phyloP scores from a whole-genome alignment of 2,329 filamentous ascomycete species.

The Phialophora verrucosa region DNA sequence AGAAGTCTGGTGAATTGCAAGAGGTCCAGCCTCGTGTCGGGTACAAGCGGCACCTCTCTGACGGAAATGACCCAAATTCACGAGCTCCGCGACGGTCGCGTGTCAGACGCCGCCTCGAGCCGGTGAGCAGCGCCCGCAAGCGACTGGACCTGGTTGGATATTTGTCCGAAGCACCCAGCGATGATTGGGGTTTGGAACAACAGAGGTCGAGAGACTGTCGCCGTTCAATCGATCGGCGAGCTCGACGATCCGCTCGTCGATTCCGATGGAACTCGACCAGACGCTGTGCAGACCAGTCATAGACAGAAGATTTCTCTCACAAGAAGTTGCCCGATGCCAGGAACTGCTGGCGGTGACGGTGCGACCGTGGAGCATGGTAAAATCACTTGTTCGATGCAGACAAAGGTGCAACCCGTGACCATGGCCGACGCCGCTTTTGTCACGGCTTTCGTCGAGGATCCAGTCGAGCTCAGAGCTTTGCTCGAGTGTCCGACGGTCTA shows the following conservation, averaged over 20 bases:
- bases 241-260: not conserved
- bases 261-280: not conserved
- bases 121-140: not conserved
- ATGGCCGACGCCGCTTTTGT: not conserved
- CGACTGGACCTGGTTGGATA: not conserved
- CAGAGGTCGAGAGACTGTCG: not conserved
- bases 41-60: not conserved
- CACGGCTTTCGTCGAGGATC: not conserved
- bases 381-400: not conserved
- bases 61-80: not conserved
- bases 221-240: not conserved
- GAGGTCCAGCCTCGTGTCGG: not conserved
- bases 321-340: not conserved
- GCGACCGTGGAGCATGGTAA: not conserved
- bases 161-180: not conserved
- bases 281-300: not conserved
- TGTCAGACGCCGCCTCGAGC: not conserved
- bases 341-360: not conserved
- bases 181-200: not conserved
- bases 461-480: conserved; percentile 1
- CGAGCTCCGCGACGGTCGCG: not conserved
- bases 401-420: not conserved
- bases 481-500: not conserved
- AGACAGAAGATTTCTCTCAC: not conserved
- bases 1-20: not conserved